phyloP scores from a whole-genome alignment of 176 grass and related monocot genomes.

The Hyparrhenia diplandra region DNA sequence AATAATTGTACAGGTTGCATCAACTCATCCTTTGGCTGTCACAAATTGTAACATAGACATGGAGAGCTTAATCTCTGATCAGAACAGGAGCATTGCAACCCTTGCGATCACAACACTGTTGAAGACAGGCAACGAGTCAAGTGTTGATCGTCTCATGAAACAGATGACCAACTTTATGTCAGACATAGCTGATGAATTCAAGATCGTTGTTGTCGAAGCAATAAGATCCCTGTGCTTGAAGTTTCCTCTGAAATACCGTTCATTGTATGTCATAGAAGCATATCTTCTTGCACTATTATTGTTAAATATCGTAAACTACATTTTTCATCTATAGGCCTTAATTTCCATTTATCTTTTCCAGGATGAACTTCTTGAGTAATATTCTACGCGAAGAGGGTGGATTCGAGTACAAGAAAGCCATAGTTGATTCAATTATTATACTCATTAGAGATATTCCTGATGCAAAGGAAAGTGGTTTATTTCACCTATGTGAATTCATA shows the following conservation, averaged over 20 bases:
- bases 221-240: conserved; percentile 97
- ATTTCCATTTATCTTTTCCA: conserved; percentile 31
- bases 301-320: not conserved
- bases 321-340: not conserved
- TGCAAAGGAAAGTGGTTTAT: conserved; percentile 94
- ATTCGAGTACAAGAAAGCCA: conserved; percentile 98
- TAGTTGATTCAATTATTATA: conserved; percentile 95
- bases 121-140: conserved; percentile 99
- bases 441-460: conserved; percentile 98
- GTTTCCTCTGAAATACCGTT: conserved; percentile 97
- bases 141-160: conserved; percentile 98
- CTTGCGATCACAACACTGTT: conserved; percentile 95
- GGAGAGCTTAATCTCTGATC: conserved; percentile 99
- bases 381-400: conserved; percentile 98
- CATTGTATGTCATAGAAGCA: conserved; percentile 60
- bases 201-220: conserved; percentile 97
- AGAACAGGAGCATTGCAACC: conserved; percentile 97
- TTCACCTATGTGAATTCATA: conserved; percentile 99
- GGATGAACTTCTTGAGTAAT: conserved; percentile 99
- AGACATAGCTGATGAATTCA: conserved; percentile 98
- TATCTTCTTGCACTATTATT: not conserved
- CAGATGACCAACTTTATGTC: conserved; percentile 99
- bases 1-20: conserved; percentile 68
- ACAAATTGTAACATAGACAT: conserved; percentile 99
- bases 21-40: conserved; percentile 90